Percentiles rank a stretch among this genome's conserved stretches.
phyloP scores from a whole-genome alignment of 495 filamentous ascomycete genomes.

The Penicillium robsamsonii region DNA sequence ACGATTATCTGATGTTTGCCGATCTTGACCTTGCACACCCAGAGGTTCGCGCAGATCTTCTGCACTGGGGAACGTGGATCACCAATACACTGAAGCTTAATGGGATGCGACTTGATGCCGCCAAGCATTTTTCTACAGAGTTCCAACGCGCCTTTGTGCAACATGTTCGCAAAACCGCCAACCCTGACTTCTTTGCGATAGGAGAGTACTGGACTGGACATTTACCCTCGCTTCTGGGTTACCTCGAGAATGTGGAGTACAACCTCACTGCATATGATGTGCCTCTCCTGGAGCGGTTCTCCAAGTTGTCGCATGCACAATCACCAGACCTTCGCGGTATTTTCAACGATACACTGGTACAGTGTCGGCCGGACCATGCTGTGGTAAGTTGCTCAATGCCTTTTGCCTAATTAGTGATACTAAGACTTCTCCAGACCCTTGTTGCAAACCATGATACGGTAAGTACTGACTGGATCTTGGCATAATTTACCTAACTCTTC shows the following conservation, averaged over 20 bases:
- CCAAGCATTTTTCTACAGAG: slow-evolving; percentile 65
- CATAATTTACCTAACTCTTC: slow-evolving; percentile 3
- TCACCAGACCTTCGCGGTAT: slow-evolving; percentile 59
- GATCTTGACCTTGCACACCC: slow-evolving; percentile 66
- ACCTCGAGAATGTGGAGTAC: slow-evolving; percentile 58
- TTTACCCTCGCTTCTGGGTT: slow-evolving; percentile 50
- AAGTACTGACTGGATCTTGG: slow-evolving; percentile 13
- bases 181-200: slow-evolving; percentile 61
- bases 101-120: slow-evolving; percentile 73
- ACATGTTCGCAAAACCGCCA: slow-evolving; percentile 47
- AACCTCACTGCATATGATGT: slow-evolving; percentile 65
- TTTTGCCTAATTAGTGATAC: slow-evolving; percentile 3
- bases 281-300: slow-evolving; percentile 66
- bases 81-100: slow-evolving; percentile 53
- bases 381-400: slow-evolving; percentile 46
- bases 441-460: slow-evolving; percentile 48
- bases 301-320: slow-evolving; percentile 47
- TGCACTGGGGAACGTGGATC: slow-evolving; percentile 69
- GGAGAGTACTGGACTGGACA: slow-evolving; percentile 73
- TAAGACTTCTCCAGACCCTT: slow-evolving; percentile 32
- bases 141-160: slow-evolving; percentile 62
- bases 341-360: slow-evolving; percentile 59
- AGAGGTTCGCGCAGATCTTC: slow-evolving; percentile 62
- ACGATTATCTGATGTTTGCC: slow-evolving; percentile 68
- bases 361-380: slow-evolving; percentile 57